Base-by-base conservation (phyloP, 805 yeast species). In the Pichia californica region DNA sequence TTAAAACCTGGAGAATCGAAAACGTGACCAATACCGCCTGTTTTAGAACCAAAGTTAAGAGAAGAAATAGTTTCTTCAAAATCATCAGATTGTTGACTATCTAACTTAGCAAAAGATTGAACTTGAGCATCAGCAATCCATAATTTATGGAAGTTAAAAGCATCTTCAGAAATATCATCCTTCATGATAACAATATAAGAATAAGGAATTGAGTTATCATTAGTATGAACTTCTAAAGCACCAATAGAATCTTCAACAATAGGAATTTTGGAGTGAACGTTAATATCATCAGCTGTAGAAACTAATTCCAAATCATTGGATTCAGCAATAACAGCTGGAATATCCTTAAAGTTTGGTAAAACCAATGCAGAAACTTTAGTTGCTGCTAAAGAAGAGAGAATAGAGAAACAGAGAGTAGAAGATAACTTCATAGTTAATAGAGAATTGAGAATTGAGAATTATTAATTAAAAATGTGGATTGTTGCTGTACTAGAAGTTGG, bases 181-280 rank as follows among this genome's bases (percentile, higher is more conserved):
- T 88, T 88, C 69, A 91, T 80, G 40, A 89, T 88, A 53, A 93
- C 69, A 51, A 93, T 89, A 70, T 88, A 93, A 56, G 82, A 81
- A 68, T 83, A 74, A 30, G 88, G 81, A 53, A 83, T 76, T 36
- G 73, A 51, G 45, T 76, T 72, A 41, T 69, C 62, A 11, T 60
- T 56, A 40, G 74, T 74, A 26, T 77, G 54, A 31, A 82, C 55
- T 6, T 83, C 79, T 25, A 77, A 76, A 26, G 60, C 52, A 14
- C 61, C 57, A 23, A 33, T 23, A 11, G 49, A 49, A 20, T 46
- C 49, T 15, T 54, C 43, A 33, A 20, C 26, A 33, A 33, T 23
- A 7, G 25, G 25, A 23, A 23, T 23, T 23, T 23, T 23, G 9
- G 25, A 23, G 9, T 23, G 25, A 23, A 23, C 7, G 7, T 14